These are phyloP conservation scores for Trichophyton rubrum DNA, from an alignment of 2,329 filamentous ascomycete genomes.

Conservation along the genomic window DNA sequence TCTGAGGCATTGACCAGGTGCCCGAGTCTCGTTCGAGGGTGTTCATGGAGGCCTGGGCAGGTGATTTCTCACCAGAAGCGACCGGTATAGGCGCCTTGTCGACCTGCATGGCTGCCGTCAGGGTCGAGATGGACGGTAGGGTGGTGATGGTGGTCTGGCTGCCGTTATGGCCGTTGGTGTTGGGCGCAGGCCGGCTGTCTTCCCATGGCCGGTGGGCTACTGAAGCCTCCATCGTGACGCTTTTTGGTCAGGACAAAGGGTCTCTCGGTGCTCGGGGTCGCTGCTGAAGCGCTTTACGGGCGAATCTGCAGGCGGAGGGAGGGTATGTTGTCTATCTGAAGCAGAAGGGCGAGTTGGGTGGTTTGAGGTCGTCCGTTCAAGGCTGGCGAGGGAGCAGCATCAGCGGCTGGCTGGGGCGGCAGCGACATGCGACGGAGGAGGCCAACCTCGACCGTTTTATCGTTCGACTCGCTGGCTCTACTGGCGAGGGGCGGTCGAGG, in stretches of 20 bases:
- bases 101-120: slow-evolving; percentile 33
- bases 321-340: too few relatives aligned
- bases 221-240: slow-evolving; percentile 14
- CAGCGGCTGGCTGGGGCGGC: background rate
- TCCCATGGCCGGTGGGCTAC: slow-evolving; percentile 36
- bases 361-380: background rate
- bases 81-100: slow-evolving; percentile 15
- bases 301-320: too few relatives aligned
- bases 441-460: background rate
- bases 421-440: slow-evolving; percentile 3
- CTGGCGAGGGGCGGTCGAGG: too few relatives aligned
- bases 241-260: too few relatives aligned
- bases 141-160: slow-evolving; percentile 33
- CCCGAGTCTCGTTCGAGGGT: slow-evolving; percentile 45
- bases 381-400: background rate
- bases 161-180: slow-evolving; percentile 23
- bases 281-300: too few relatives aligned
- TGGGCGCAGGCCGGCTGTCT: slow-evolving; percentile 16
- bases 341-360: background rate
- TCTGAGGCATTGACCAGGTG: slow-evolving; percentile 48
- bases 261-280: too few relatives aligned
- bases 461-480: too few relatives aligned
- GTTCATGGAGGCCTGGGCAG: slow-evolving; percentile 31
- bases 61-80: slow-evolving; percentile 28
- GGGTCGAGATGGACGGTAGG: slow-evolving; percentile 36